These are phyloP conservation scores for Debaryomyces maramus DNA, from an alignment of 805 yeast genomes.

Conservation along the genomic window DNA sequence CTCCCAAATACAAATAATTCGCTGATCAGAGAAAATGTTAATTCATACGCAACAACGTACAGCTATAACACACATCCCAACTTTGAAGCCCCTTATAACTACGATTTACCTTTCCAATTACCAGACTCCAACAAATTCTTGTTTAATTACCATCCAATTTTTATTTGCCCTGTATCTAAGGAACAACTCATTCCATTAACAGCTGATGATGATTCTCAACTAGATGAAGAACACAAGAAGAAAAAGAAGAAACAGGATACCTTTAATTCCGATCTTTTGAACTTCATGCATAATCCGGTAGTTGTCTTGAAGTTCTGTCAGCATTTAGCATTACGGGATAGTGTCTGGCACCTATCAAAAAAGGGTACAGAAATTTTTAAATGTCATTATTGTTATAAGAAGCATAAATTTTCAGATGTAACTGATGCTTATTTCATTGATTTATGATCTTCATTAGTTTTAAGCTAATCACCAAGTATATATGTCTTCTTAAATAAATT, in stretches of 20 bases:
- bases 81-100: conserved; percentile 22
- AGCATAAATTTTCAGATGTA: conserved; percentile 39
- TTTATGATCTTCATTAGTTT: conserved; percentile 10
- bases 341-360: conserved; percentile 41
- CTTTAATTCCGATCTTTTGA: background rate
- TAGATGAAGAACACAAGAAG: conserved; percentile 14
- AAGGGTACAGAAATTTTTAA: conserved; percentile 41
- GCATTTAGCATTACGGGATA: conserved; percentile 43
- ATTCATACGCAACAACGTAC: background rate
- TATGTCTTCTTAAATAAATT: background rate
- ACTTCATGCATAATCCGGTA: conserved; percentile 31
- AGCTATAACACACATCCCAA: background rate
- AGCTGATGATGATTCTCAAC: conserved; percentile 8
- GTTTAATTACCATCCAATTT: conserved; percentile 44
- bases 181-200: conserved; percentile 42
- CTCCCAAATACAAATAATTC: background rate
- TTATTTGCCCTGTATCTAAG: conserved; percentile 47
- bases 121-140: conserved; percentile 40
- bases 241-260: conserved; percentile 15
- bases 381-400: conserved; percentile 47
- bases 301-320: conserved; percentile 43
- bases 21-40: background rate
- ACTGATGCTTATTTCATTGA: conserved; percentile 44
- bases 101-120: conserved; percentile 42
- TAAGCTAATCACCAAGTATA: background rate